These are phyloP conservation scores for Xylaria arbuscula DNA, from an alignment of 2,329 filamentous ascomycete genomes.

Conservation along the genomic window DNA sequence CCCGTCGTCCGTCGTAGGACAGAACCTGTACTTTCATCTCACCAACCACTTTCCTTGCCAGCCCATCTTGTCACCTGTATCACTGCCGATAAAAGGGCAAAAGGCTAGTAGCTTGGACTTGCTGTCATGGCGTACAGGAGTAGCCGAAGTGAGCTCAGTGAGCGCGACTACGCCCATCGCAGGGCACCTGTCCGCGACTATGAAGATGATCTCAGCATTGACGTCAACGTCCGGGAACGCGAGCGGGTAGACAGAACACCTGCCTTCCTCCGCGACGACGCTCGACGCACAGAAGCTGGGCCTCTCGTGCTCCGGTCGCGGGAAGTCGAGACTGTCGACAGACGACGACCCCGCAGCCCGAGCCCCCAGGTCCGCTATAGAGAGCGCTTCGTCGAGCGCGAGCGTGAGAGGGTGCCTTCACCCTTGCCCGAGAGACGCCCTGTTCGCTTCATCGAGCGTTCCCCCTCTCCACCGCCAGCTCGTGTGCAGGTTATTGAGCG, in stretches of 20 bases:
- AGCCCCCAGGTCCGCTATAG: conserved; percentile 55
- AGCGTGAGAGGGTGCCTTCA: conserved; percentile 57
- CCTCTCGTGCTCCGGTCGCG: conserved; percentile 65
- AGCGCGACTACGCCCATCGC: conserved; percentile 57
- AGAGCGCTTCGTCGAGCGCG: conserved; percentile 58
- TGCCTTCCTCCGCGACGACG: conserved; percentile 64
- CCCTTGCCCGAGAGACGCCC: conserved; percentile 49
- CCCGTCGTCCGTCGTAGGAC: conserved; percentile 13
- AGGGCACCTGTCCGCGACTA: conserved; percentile 52
- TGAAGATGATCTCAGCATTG: conserved; percentile 49
- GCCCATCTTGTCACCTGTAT: background rate
- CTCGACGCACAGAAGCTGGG: conserved; percentile 60
- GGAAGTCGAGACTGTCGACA: conserved; percentile 66
- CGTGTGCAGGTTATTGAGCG: conserved; percentile 44
- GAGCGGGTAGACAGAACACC: conserved; percentile 59
- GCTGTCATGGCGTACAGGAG: conserved; percentile 45
- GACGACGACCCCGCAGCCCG: conserved; percentile 57
- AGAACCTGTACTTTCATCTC: conserved; percentile 2
- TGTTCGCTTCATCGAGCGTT: conserved; percentile 55
- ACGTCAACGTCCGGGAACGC: conserved; percentile 58
- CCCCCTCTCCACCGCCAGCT: conserved; percentile 48
- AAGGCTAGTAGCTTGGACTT: conserved; percentile 18
- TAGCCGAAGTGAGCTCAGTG: conserved; percentile 56
- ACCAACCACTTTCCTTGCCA: background rate
- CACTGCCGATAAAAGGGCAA: conserved; percentile 1